Percentiles rank a stretch among this genome's conserved stretches.
Evolutionary conservation across 208 protist species (phyloP).

Genomic region (Blastocrithidia nonstop): DNA sequence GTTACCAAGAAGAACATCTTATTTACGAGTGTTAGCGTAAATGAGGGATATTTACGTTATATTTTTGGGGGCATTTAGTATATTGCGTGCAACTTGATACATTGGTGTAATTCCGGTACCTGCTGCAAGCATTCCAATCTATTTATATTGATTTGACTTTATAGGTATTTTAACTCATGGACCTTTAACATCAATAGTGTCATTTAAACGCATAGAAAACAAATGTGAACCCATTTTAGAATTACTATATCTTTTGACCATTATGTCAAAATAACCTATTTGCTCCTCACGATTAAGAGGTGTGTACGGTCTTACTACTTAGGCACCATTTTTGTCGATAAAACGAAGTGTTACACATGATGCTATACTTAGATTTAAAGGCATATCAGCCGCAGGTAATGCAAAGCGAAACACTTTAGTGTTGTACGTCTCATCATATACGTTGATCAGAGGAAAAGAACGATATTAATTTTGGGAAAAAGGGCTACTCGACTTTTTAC

Average conservation of each 20-base stretch:
- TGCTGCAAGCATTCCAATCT: constrained; percentile 87
- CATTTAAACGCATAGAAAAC: constrained; percentile 83
- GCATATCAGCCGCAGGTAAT: constrained; percentile 65
- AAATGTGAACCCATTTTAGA: constrained; percentile 86
- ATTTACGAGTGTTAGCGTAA: constrained; percentile 80
- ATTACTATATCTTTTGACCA: constrained; percentile 82
- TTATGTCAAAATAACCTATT: constrained; percentile 77
- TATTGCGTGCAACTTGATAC: constrained; percentile 81
- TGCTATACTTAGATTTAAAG: constrained; percentile 59
- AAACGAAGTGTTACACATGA: constrained; percentile 65
- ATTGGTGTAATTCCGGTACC: constrained; percentile 90
- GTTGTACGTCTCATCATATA: constrained; percentile 77
- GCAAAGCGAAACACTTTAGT: constrained; percentile 80
- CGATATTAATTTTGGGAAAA: constrained; percentile 71
- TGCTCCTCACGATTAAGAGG: constrained; percentile 65
- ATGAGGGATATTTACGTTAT: constrained; percentile 78
- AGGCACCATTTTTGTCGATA: constrained; percentile 56
- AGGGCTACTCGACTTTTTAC: constrained; percentile 21
- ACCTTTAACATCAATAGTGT: constrained; percentile 84
- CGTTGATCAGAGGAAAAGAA: constrained; percentile 57
- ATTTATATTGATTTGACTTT: constrained; percentile 75
- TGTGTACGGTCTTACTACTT: constrained; percentile 79
- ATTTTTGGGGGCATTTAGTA: constrained; percentile 67
- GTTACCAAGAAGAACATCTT: constrained; percentile 87
- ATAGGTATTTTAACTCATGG: constrained; percentile 84